A percentile compares a stretch with the other conserved stretches of the same genome.
Conservation (phyloP, 208 protist species). For the Phytomonas serpens region DNA sequence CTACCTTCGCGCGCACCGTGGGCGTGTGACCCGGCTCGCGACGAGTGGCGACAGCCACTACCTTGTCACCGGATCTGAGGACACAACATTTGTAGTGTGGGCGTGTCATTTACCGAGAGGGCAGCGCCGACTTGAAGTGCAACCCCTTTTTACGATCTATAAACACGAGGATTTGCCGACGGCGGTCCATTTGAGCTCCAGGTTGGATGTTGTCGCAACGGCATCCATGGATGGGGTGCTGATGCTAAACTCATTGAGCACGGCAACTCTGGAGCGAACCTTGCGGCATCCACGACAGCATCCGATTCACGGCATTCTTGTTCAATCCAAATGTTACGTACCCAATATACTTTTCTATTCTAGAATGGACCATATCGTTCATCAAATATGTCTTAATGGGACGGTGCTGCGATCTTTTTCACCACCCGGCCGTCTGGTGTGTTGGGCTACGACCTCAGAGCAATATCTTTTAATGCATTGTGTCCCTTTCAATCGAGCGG, state of each 20-base stretch:
- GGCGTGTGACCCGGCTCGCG: slow-evolving; percentile 57
- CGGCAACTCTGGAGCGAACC: slow-evolving; percentile 53
- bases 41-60: slow-evolving; percentile 62
- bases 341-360: slow-evolving; percentile 77
- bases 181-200: slow-evolving; percentile 56
- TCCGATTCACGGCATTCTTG: slow-evolving; percentile 70
- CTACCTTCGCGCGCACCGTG: slow-evolving; percentile 65
- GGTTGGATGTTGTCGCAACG: slow-evolving; percentile 73
- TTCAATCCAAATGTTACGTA: slow-evolving; percentile 71
- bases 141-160: slow-evolving; percentile 70
- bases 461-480: slow-evolving; percentile 69
- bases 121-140: slow-evolving; percentile 30
- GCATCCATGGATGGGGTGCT: slow-evolving; percentile 74
- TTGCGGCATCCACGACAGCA: slow-evolving; percentile 54
- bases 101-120: slow-evolving; percentile 32
- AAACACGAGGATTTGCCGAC: slow-evolving; percentile 81
- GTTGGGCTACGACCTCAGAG: slow-evolving; percentile 50
- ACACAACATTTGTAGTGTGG: slow-evolving; percentile 91
- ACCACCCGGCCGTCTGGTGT: slow-evolving; percentile 48
- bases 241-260: slow-evolving; percentile 69
- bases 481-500: slow-evolving; percentile 5
- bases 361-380: slow-evolving; percentile 54
- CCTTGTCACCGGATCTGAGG: slow-evolving; percentile 80
- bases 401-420: slow-evolving; percentile 47
- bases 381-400: slow-evolving; percentile 80